Evolutionary conservation across 1,284 basidiomycete species (phyloP).

Genomic region (Macrocystidia cucumis): DNA sequence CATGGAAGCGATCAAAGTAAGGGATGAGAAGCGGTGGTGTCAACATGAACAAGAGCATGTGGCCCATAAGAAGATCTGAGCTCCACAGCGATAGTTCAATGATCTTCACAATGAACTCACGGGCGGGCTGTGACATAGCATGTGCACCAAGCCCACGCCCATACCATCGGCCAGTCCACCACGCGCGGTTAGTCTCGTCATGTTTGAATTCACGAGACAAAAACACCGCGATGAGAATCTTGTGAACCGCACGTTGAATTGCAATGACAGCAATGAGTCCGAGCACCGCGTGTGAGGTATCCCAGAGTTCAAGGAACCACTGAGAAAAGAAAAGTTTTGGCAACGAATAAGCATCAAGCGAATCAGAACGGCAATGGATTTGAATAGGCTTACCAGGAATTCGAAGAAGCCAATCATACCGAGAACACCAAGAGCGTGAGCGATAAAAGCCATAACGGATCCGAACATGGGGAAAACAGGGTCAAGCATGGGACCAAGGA

Average conservation of each 20-base stretch:
- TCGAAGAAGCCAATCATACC: constrained; percentile 93
- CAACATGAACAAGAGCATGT: constrained; percentile 69
- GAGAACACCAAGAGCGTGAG: constrained; percentile 72
- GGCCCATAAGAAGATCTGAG: constrained; percentile 70
- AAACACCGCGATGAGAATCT: constrained; percentile 88
- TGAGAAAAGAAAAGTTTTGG: constrained; percentile 20
- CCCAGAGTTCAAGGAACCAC: constrained; percentile 95
- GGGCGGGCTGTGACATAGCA: constrained; percentile 88
- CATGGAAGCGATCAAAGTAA: constrained; percentile 78
- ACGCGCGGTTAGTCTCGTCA: constrained; percentile 93
- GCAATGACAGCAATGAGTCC: constrained; percentile 83
- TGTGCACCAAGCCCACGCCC: constrained; percentile 84
- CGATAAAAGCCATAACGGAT: constrained; percentile 83
- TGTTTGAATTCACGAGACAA: constrained; percentile 95
- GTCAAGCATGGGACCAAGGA: constrained; percentile 90
- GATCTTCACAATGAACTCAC: constrained; percentile 94
- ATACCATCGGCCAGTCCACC: constrained; percentile 98
- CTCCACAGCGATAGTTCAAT: constrained; percentile 96
- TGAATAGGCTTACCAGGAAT: constrained; percentile 64
- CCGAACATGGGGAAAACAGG: constrained; percentile 82
- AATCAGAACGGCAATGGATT: too few relatives aligned
- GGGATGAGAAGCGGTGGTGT: constrained; percentile 45
- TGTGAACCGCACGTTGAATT: constrained; percentile 88
- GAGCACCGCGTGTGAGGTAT: constrained; percentile 84
- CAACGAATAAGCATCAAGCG: background rate